Base-by-base conservation (phyloP, 768 basidiomycete genomes). In the Tylopilus sp. region DNA sequence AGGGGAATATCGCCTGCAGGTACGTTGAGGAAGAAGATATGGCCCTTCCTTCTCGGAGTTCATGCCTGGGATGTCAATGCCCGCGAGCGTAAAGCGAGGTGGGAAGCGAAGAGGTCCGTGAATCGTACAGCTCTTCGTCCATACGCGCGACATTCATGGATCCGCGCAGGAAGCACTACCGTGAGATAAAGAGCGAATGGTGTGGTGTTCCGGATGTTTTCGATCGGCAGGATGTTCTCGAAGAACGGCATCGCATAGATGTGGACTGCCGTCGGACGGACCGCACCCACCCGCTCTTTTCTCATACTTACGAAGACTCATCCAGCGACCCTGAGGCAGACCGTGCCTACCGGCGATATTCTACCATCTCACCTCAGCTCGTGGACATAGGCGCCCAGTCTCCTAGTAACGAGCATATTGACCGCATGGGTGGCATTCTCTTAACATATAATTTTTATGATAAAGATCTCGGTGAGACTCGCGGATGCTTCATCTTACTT, bases 261-360 rank as follows among this genome's bases (percentile, higher is more conserved):
- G 97, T 99, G 50, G 97, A 98, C 65, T 98, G 97, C 62, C 85
- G 95, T 51, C 81, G 97, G 23, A 99, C 97, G 20, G 97, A 99
- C 69, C 80, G 97, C 33, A 87, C 79, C n/a, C 95, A 98, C 59
- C 85, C 91, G 6, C 76, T 98, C 48, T 98, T 97, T 62, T 80
- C 86, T 3, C 74, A 72, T 22, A 70, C 73, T 67, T 58, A 70
- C 23, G 52, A 69, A 23, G 67, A 72, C 43, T 49, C 62, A 1
- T 58, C 70, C 25, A 51, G 66, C 25, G 76, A 79, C 42, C 75
- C 79, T 20, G 85, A 86, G 65, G 83, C 83, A 56, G 75, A 77
- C 30, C 71, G 51, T 41, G 30, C 66, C n/a, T 69, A 75, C 33
- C 76, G 75, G 56, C 79, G 75, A 28, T 81, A 79, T 65, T 83